Conservation (phyloP, 1,284 basidiomycete genomes). For the Anthracocystis walkeri region DNA sequence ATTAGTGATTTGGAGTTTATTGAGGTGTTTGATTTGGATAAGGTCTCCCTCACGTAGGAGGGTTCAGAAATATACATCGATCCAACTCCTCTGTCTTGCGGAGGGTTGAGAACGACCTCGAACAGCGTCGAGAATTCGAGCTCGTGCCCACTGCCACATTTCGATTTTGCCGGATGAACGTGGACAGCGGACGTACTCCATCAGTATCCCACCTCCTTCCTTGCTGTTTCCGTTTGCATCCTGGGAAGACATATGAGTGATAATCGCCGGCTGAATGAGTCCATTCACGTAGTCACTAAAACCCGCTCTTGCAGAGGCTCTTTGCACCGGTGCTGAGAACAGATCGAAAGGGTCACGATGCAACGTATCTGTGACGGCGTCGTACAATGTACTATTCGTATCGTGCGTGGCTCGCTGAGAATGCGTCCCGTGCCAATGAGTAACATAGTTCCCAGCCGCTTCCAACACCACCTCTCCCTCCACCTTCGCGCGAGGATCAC, state of each 20-base stretch:
- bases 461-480: background rate
- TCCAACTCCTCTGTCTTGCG: slow-evolving; percentile 20
- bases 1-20: slow-evolving; percentile 66
- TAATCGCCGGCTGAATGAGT: slow-evolving; percentile 21
- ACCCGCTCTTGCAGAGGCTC: background rate
- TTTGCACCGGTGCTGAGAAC: background rate
- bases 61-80: slow-evolving; percentile 41
- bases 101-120: slow-evolving; percentile 14
- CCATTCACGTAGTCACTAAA: slow-evolving; percentile 22
- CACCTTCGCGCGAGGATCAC: slow-evolving; percentile 3
- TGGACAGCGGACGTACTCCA: slow-evolving; percentile 28
- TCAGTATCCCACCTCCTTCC: background rate
- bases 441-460: slow-evolving; percentile 14
- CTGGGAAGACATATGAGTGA: slow-evolving; percentile 11
- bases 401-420: slow-evolving; percentile 9
- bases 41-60: slow-evolving; percentile 19
- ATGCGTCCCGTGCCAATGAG: slow-evolving; percentile 28
- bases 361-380: background rate
- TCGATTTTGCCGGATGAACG: slow-evolving; percentile 17
- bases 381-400: background rate
- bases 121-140: slow-evolving; percentile 34
- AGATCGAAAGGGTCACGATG: slow-evolving; percentile 25
- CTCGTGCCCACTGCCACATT: slow-evolving; percentile 43
- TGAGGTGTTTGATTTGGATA: slow-evolving; percentile 58
- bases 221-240: background rate